Evolutionary conservation across 306 rosid genomes (phyloP).

Genomic region (Alnus glutinosa): DNA sequence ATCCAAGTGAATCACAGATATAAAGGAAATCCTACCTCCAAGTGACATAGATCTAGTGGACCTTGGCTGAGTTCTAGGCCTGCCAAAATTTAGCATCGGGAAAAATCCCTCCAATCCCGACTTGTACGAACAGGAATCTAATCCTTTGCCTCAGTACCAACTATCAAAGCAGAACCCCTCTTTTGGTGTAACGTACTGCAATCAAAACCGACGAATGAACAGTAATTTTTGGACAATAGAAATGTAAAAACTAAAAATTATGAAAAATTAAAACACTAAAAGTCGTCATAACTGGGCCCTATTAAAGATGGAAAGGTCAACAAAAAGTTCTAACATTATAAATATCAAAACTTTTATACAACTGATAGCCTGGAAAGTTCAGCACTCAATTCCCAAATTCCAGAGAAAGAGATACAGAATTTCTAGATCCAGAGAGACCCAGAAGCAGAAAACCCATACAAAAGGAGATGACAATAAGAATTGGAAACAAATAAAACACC

Average conservation of each 20-base stretch:
- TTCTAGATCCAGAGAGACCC: conserved; percentile 43
- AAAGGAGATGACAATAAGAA: neutral
- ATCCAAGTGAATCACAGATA: neutral
- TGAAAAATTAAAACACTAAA: conserved; percentile 27
- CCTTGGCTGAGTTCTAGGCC: conserved; percentile 74
- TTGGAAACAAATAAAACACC: neutral
- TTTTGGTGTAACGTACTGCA: conserved; percentile 40
- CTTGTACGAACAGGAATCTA: conserved; percentile 15
- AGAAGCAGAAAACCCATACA: conserved; percentile 22
- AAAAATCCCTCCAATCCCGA: conserved; percentile 23
- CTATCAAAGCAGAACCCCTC: conserved; percentile 40
- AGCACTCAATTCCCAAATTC: conserved; percentile 24
- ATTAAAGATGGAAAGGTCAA: neutral
- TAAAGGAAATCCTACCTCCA: conserved; percentile 64
- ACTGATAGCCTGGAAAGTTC: conserved; percentile 22
- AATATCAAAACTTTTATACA: conserved; percentile 1
- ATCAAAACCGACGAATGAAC: conserved; percentile 30
- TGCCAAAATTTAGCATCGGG: conserved; percentile 69
- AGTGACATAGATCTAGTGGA: conserved; percentile 65
- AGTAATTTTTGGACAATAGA: neutral
- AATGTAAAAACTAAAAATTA: conserved; percentile 12
- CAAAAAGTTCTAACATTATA: conserved; percentile 27
- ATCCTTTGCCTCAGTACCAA: conserved; percentile 34
- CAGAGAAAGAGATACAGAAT: conserved; percentile 21
- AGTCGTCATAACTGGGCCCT: conserved; percentile 8